Conservation (phyloP, 345 rosid genomes). For the Salix exigua region DNA sequence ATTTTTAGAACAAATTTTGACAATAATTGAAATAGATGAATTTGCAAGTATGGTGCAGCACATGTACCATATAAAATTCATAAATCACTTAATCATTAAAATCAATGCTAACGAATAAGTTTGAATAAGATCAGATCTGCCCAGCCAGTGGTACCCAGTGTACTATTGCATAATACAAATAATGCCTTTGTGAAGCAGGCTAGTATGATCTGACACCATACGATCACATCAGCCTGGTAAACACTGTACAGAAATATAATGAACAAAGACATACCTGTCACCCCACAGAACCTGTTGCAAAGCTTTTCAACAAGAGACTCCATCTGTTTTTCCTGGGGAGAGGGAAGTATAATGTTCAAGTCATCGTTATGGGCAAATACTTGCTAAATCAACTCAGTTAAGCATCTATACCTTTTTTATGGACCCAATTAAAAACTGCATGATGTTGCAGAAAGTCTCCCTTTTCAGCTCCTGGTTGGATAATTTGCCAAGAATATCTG, state of each 20-base stretch:
- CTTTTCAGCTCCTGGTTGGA: slow-evolving; percentile 70
- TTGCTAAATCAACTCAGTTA: slow-evolving; percentile 12
- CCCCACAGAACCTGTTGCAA: slow-evolving; percentile 92
- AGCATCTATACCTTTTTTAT: slow-evolving; percentile 70
- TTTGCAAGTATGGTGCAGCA: neutral
- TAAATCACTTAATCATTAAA: neutral
- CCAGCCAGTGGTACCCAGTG: neutral
- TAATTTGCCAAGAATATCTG: slow-evolving; percentile 85
- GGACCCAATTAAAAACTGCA: slow-evolving; percentile 94
- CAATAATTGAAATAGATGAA: no score
- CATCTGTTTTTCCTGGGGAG: slow-evolving; percentile 89
- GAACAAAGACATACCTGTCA: slow-evolving; percentile 54
- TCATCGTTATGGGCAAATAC: neutral
- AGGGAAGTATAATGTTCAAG: slow-evolving; percentile 6
- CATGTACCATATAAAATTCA: neutral
- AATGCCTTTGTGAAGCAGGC: neutral
- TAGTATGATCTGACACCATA: neutral
- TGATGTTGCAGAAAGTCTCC: slow-evolving; percentile 79
- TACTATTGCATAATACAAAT: neutral
- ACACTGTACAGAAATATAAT: neutral
- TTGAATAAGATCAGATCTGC: neutral
- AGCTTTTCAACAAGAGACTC: slow-evolving; percentile 97
- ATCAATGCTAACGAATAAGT: neutral
- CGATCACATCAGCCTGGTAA: neutral
- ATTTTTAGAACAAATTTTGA: no score